Evolutionary conservation across 306 rosid species (phyloP).

Genomic region (Arachis hypogaea): DNA sequence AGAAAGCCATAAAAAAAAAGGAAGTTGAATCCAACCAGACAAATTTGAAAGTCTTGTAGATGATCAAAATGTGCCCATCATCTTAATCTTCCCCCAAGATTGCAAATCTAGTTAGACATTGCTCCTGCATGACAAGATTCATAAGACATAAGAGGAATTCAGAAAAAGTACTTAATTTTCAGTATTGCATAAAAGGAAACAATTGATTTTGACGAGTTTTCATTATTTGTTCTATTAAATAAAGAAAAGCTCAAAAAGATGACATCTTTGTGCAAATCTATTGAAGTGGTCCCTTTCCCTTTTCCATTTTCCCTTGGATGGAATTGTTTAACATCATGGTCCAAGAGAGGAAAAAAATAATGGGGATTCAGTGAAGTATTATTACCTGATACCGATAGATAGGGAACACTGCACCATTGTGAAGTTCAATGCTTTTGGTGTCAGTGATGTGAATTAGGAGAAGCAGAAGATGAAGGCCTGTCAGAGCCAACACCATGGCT

Average conservation of each 20-base stretch:
- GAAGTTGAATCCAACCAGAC: conserved; percentile 44
- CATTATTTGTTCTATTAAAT: conserved; percentile 24
- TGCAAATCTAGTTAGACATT: conserved; percentile 38
- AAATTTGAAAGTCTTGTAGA: conserved; percentile 25
- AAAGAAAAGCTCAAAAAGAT: conserved; percentile 27
- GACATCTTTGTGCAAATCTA: conserved; percentile 32
- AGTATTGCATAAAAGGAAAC: conserved; percentile 38
- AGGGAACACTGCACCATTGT: conserved; percentile 26
- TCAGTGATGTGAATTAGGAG: conserved; percentile 74
- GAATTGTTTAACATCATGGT: conserved; percentile 13
- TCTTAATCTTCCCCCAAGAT: conserved; percentile 42
- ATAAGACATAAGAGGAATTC: background rate
- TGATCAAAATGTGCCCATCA: conserved; percentile 39
- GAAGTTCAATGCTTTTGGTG: conserved; percentile 13
- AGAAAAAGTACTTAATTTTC: conserved; percentile 10
- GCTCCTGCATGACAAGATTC: conserved; percentile 43
- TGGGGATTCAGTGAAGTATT: conserved; percentile 6
- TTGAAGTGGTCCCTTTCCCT: conserved; percentile 36
- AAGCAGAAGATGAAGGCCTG: conserved; percentile 58
- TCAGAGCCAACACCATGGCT: conserved; percentile 52
- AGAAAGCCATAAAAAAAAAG: conserved; percentile 19
- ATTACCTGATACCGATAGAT: conserved; percentile 50
- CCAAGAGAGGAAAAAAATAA: conserved; percentile 11
- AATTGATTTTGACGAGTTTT: conserved; percentile 15
- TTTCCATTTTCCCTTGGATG: conserved; percentile 21